Evolutionary conservation across 257 asterid genomes (phyloP).

Genomic region (Penstemon barbatus): DNA sequence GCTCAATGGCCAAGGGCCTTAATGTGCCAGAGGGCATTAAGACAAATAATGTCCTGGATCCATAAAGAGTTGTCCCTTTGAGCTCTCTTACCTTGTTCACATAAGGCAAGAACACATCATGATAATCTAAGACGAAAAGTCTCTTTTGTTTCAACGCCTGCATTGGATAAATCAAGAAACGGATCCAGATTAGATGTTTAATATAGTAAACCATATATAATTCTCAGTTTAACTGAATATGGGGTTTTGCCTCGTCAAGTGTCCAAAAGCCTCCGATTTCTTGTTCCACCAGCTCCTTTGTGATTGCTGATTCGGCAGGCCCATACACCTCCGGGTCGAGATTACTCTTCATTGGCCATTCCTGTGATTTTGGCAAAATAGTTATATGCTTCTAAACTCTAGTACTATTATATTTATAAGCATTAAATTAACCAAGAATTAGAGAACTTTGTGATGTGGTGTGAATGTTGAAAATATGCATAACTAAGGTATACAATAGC

Average conservation of each 20-base stretch:
- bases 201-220: neutral
- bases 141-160: slow-evolving; percentile 72
- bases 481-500: no score
- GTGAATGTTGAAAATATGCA: no score
- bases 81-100: slow-evolving; percentile 62
- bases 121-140: slow-evolving; percentile 67
- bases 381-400: neutral
- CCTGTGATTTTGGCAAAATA: slow-evolving; percentile 35
- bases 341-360: slow-evolving; percentile 76
- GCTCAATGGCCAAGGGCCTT: slow-evolving; percentile 74
- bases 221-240: neutral
- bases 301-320: slow-evolving; percentile 69
- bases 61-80: slow-evolving; percentile 61
- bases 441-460: no score
- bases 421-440: no score
- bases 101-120: slow-evolving; percentile 65
- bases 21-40: slow-evolving; percentile 46
- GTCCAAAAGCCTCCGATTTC: slow-evolving; percentile 50
- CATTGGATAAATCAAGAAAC: slow-evolving; percentile 11
- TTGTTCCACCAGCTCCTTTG: slow-evolving; percentile 47
- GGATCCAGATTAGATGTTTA: neutral
- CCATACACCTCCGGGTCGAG: slow-evolving; percentile 74
- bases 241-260: slow-evolving; percentile 54
- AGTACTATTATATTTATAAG: neutral
- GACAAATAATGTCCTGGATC: slow-evolving; percentile 73